Percentiles rank a stretch among this genome's conserved stretches.
Conservation (phyloP, 2,329 filamentous ascomycete genomes). For the Aspergillus sp. region DNA sequence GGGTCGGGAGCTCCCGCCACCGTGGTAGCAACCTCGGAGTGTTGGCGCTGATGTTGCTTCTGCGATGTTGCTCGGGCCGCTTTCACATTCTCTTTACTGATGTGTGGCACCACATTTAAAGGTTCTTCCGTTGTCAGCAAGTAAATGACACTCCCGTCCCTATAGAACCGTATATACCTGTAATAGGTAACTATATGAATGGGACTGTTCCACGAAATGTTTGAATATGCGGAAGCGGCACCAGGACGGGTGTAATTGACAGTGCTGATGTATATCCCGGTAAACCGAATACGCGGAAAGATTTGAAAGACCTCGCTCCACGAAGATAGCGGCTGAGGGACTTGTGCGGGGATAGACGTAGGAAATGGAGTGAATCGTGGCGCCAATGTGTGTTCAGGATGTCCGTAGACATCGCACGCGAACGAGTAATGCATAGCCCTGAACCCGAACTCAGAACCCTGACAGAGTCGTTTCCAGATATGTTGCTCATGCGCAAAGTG, state of each 20-base stretch:
- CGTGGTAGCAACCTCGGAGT: slow-evolving; percentile 40
- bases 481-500: slow-evolving; percentile 79
- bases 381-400: slow-evolving; percentile 31
- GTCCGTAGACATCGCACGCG: slow-evolving; percentile 59
- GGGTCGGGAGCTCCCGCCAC: slow-evolving; percentile 27
- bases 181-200: slow-evolving; percentile 98
- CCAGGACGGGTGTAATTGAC: slow-evolving; percentile 92
- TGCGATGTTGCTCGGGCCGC: slow-evolving; percentile 31
- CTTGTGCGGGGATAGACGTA: slow-evolving; percentile 22
- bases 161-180: slow-evolving; percentile 92
- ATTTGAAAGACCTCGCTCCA: slow-evolving; percentile 72
- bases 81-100: slow-evolving; percentile 68
- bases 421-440: slow-evolving; percentile 79
- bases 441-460: slow-evolving; percentile 74
- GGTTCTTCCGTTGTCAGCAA: slow-evolving; percentile 81
- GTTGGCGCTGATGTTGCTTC: slow-evolving; percentile 37
- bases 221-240: slow-evolving; percentile 64
- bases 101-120: slow-evolving; percentile 78
- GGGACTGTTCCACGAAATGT: slow-evolving; percentile 73
- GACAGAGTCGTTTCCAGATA: slow-evolving; percentile 78
- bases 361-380: slow-evolving; percentile 38
- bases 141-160: slow-evolving; percentile 79
- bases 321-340: slow-evolving; percentile 45
- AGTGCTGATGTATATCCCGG: slow-evolving; percentile 93
- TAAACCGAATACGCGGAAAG: slow-evolving; percentile 86